Conservation (phyloP, 2,329 filamentous ascomycete genomes). For the Cladosporium sp. region DNA sequence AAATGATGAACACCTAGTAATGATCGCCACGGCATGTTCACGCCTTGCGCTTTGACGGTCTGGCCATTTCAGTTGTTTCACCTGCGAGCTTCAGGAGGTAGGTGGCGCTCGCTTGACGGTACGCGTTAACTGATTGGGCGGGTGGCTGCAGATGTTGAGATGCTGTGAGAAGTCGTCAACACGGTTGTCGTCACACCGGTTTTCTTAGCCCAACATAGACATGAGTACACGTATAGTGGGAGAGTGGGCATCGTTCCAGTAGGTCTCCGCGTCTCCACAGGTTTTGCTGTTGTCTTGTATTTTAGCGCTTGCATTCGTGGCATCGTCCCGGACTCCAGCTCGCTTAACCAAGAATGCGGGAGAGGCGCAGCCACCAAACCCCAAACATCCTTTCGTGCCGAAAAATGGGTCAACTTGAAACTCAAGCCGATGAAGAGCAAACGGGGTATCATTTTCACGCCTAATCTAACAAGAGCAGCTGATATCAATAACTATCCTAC, state of each 20-base stretch:
- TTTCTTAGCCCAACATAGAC: too few species aligned
- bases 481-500: background rate
- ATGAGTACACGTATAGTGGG: too few species aligned
- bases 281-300: too few species aligned
- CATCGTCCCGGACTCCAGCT: too few species aligned
- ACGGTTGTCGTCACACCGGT: too few species aligned
- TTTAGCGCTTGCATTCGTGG: too few species aligned
- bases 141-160: constrained; percentile 2
- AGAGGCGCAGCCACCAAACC: too few species aligned
- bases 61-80: constrained; percentile 4
- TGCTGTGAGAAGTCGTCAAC: background rate
- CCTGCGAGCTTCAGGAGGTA: background rate
- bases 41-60: constrained; percentile 12
- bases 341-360: too few species aligned
- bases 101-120: too few species aligned
- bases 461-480: background rate
- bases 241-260: too few species aligned
- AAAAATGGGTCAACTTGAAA: background rate
- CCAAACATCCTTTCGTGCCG: too few species aligned
- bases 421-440: background rate
- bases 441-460: background rate
- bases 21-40: constrained; percentile 8
- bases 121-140: constrained; percentile 6
- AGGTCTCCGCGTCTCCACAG: too few species aligned
- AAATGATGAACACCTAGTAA: background rate